A percentile compares a stretch with the other conserved stretches of the same genome.
phyloP scores from a whole-genome alignment of 2,329 filamentous ascomycete genomes.

The Ophiobolus disseminans region DNA sequence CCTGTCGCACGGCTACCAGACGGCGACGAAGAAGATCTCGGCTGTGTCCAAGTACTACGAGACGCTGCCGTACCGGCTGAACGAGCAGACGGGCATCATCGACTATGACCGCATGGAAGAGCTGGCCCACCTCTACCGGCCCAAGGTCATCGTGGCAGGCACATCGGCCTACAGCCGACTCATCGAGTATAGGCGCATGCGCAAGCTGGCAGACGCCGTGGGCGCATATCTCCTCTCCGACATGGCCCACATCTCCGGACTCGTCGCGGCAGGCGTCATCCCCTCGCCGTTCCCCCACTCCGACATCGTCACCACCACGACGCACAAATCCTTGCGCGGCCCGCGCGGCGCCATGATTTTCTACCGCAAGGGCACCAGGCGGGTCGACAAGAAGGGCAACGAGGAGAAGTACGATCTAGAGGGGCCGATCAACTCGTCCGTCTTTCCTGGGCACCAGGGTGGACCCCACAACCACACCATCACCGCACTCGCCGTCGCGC shows the following conservation, averaged over 20 bases:
- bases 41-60: conserved; percentile 99
- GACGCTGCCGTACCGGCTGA: conserved; percentile 94
- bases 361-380: conserved; percentile 96
- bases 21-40: conserved; percentile 81
- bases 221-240: conserved; percentile 95
- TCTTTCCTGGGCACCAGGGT: conserved; percentile 98
- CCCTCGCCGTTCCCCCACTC: conserved; percentile 91
- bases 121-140: conserved; percentile 88
- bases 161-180: conserved; percentile 98
- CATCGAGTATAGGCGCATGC: conserved; percentile 97
- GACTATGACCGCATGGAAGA: conserved; percentile 94
- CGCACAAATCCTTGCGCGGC: conserved; percentile 97
- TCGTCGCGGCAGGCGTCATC: conserved; percentile 91
- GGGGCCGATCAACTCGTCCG: conserved; percentile 96
- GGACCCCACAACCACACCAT: conserved; percentile 99
- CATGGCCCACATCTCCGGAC: conserved; percentile 98
- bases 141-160: conserved; percentile 94
- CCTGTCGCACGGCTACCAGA: conserved; percentile 96
- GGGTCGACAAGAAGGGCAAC: conserved; percentile 86
- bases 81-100: conserved; percentile 90
- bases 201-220: conserved; percentile 90
- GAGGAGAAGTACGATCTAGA: conserved; percentile 96
- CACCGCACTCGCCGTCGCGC: conserved; percentile 90
- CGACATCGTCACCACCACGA: conserved; percentile 97
- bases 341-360: conserved; percentile 99